Evolutionary conservation across 2,329 filamentous ascomycete species (phyloP), one percentile per base, ranked within the genome.

Genomic region (Aquanectria penicillioides): DNA sequence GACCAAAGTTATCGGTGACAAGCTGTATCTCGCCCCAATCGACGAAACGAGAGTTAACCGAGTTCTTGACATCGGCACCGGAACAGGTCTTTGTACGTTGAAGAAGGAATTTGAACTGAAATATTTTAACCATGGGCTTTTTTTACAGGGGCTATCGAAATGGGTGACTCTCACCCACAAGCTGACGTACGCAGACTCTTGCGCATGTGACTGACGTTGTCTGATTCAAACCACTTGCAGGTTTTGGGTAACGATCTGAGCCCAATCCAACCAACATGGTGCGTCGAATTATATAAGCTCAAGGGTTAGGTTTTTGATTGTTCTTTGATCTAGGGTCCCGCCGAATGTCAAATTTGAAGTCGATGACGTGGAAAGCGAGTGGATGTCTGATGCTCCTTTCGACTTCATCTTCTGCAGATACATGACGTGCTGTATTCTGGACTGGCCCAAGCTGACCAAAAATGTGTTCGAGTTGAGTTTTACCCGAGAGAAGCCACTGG

Each of bases 341-440:
- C 26, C 41, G 10, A 46, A 46, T 11, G 41, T 46, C 11, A 31
- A 22, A 7, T 46, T 46, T 12, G 41, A 46, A 33, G 17, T 78
- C n/a, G 76, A 77, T 46, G 75, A 78, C 26, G 51, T 73, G 1
- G 74, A 77, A 48, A 64, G 55, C 7, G 38, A 55, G 2, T 74
- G 72, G 73, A 57, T 68, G 52, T 44, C 37, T 13, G 7, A 64
- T 40, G 10, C 54, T n/a, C 66, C 80, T 0, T 73, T 72, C 34
- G 72, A 75, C 57, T 76, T 64, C 47, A 74, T 78, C 49, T 76
- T 78, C 52, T 66, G 69, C 10, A 71, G 77, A 0, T 73, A 71
- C 53, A 64, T 78, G 55, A 50, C 69, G 4, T 72, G 68, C 6
- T 68, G 65, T 22, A 73, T 79, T 41, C 59, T 64, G 6, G 70